A percentile compares a stretch with the other conserved stretches of the same genome.
Evolutionary conservation across 352 stramenopile genomes (phyloP).

Genomic region (Phytopythium cucurbitacearum): DNA sequence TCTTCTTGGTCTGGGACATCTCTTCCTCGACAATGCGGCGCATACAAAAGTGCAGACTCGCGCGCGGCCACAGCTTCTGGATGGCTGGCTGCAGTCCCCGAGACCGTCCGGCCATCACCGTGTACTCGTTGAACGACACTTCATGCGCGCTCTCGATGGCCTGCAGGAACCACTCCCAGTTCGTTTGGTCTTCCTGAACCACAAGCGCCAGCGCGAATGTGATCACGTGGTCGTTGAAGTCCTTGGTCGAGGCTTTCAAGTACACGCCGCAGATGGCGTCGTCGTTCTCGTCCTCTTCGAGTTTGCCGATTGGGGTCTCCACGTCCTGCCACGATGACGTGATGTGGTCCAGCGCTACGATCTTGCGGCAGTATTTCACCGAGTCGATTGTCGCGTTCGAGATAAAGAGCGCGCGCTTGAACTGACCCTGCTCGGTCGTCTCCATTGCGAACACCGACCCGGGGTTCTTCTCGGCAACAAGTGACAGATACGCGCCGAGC

Average conservation of each 20-base stretch:
- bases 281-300: slow-evolving; percentile 57
- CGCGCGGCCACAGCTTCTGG: slow-evolving; percentile 43
- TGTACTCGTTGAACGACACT: slow-evolving; percentile 59
- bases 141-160: slow-evolving; percentile 36
- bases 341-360: slow-evolving; percentile 61
- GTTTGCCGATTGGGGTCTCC: slow-evolving; percentile 31
- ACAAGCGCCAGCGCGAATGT: slow-evolving; percentile 69
- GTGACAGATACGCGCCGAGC: slow-evolving; percentile 51
- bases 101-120: slow-evolving; percentile 54
- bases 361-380: slow-evolving; percentile 52
- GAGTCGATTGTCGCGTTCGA: slow-evolving; percentile 43
- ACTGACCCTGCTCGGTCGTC: slow-evolving; percentile 37
- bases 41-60: slow-evolving; percentile 70
- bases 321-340: slow-evolving; percentile 29
- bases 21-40: slow-evolving; percentile 71
- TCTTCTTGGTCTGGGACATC: slow-evolving; percentile 49
- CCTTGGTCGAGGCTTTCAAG: slow-evolving; percentile 64
- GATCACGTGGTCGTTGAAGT: slow-evolving; percentile 68
- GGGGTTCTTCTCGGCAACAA: slow-evolving; percentile 65
- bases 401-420: slow-evolving; percentile 65
- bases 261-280: slow-evolving; percentile 72
- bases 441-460: slow-evolving; percentile 54
- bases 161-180: slow-evolving; percentile 76
- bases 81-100: slow-evolving; percentile 49
- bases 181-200: slow-evolving; percentile 52